Evolutionary conservation across 2,329 filamentous ascomycete species (phyloP).

Genomic region (Graphium sp.): DNA sequence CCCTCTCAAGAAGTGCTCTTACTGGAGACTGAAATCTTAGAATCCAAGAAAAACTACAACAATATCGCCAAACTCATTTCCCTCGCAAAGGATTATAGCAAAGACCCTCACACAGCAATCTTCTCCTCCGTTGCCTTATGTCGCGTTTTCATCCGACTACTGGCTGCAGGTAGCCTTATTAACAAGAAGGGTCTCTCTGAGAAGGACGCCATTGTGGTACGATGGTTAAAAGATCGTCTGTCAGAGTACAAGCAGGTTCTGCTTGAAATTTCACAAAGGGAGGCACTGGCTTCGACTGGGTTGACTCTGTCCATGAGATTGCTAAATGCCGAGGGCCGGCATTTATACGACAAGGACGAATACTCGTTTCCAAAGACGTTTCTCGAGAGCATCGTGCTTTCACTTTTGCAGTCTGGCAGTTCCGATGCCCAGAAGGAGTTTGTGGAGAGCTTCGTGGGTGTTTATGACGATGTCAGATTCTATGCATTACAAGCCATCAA

Average conservation of each 20-base stretch:
- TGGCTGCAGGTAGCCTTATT: slow-evolving; percentile 55
- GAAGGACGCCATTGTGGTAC: slow-evolving; percentile 56
- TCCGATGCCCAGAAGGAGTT: slow-evolving; percentile 55
- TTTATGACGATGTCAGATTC: slow-evolving; percentile 72
- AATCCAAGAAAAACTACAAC: slow-evolving; percentile 84
- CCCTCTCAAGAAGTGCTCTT: slow-evolving; percentile 49
- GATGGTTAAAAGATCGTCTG: slow-evolving; percentile 65
- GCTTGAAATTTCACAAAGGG: slow-evolving; percentile 40
- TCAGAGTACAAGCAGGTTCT: slow-evolving; percentile 53
- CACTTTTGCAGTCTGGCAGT: slow-evolving; percentile 39
- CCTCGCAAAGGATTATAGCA: slow-evolving; percentile 26
- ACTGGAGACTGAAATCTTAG: slow-evolving; percentile 65
- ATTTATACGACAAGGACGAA: slow-evolving; percentile 41
- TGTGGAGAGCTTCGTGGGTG: slow-evolving; percentile 58
- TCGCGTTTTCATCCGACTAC: slow-evolving; percentile 67
- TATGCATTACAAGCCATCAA: slow-evolving; percentile 62
- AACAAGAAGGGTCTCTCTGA: slow-evolving; percentile 49
- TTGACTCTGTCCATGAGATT: slow-evolving; percentile 71
- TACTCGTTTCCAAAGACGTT: slow-evolving; percentile 54
- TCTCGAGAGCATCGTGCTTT: slow-evolving; percentile 46
- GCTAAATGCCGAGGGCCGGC: slow-evolving; percentile 60
- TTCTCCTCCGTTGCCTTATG: slow-evolving; percentile 68
- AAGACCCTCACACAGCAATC: slow-evolving; percentile 37
- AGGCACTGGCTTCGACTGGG: slow-evolving; percentile 50
- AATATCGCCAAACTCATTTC: slow-evolving; percentile 62